Base-by-base conservation (phyloP, 116 monocot species). In the Thalassia testudinum region DNA sequence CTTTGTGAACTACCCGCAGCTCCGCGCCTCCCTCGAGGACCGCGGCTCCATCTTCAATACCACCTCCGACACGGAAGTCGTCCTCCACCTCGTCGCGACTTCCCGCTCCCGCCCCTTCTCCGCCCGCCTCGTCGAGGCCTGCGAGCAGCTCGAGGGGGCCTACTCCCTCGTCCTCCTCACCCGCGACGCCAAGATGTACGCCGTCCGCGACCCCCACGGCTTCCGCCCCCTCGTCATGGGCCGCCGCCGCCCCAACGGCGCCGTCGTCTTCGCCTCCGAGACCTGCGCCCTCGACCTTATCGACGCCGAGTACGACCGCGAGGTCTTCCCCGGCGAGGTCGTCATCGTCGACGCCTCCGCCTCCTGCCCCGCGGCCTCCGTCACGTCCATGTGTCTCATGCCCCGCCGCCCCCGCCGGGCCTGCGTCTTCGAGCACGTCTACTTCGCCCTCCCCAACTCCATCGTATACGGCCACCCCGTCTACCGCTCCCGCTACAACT, bases 401-500 rank as follows among this genome's bases (percentile, higher is more conserved):
- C 79, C 79, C 12, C 69, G 24, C 1, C 66, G 60, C 21, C 66
- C 64, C 5, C 66, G 86, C 15, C 79, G 82, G 62, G 79, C 86
- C 17, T 92, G 92, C 72, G 69, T 92, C 27, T 92, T 92, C 64
- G 92, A 92, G 70, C 92, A 82, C 61, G 70, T 92, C 45, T 92
- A 92, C 77, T 92, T 92, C 44, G 82, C 86, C 1, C 73, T 92
- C 37, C 92, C 92, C 1, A 76, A 86, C 47, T 92, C 92, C 25
- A 42, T 86, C 10, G 86, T 92, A 20, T 92, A 82, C 25, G 82
- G 86, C 29, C 73, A 49, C 23, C 37, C 69, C 0, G 92, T 92
- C n/a, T 58, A 86, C 47, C 63, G 44, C 0, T 70, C 79, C 7
- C 59, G 92, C 24, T 67, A 63, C 30, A 43, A 62, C 1, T 92